phyloP scores from a whole-genome alignment of 768 basidiomycete species.

The Mycena haematopus region DNA sequence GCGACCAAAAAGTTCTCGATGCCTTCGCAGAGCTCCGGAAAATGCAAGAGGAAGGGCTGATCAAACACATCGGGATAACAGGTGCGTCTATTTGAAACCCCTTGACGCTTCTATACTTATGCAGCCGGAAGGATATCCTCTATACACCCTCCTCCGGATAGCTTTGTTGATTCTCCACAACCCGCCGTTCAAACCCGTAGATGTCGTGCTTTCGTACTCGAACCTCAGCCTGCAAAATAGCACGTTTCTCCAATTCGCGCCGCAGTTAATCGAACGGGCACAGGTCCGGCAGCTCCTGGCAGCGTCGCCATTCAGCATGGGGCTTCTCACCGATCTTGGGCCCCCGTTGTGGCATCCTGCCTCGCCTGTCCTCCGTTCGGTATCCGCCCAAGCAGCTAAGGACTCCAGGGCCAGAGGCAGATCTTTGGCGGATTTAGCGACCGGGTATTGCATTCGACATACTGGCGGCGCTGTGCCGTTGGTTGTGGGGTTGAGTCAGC shows the following conservation, averaged over 20 bases:
- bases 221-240: slow-evolving; percentile 81
- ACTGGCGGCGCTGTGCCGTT: slow-evolving; percentile 60
- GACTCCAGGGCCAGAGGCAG: slow-evolving; percentile 45
- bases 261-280: slow-evolving; percentile 65
- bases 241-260: slow-evolving; percentile 60
- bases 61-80: slow-evolving; percentile 80
- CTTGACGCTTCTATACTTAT: slow-evolving; percentile 2
- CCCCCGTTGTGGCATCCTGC: slow-evolving; percentile 83
- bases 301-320: slow-evolving; percentile 89
- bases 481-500: slow-evolving; percentile 75
- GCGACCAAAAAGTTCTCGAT: slow-evolving; percentile 74
- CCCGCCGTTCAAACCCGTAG: slow-evolving; percentile 72
- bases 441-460: slow-evolving; percentile 70
- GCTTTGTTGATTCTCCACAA: slow-evolving; percentile 75
- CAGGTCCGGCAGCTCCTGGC: slow-evolving; percentile 70
- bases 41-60: slow-evolving; percentile 73
- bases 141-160: slow-evolving; percentile 84
- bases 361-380: slow-evolving; percentile 52
- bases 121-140: slow-evolving; percentile 66
- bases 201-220: slow-evolving; percentile 81
- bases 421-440: slow-evolving; percentile 68
- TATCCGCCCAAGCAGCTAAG: slow-evolving; percentile 45
- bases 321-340: slow-evolving; percentile 61
- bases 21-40: slow-evolving; percentile 71
- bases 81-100: slow-evolving; percentile 48